These are phyloP conservation scores for Fusarium annulatum DNA, from an alignment of 2,329 filamentous ascomycete genomes.

Conservation along the genomic window DNA sequence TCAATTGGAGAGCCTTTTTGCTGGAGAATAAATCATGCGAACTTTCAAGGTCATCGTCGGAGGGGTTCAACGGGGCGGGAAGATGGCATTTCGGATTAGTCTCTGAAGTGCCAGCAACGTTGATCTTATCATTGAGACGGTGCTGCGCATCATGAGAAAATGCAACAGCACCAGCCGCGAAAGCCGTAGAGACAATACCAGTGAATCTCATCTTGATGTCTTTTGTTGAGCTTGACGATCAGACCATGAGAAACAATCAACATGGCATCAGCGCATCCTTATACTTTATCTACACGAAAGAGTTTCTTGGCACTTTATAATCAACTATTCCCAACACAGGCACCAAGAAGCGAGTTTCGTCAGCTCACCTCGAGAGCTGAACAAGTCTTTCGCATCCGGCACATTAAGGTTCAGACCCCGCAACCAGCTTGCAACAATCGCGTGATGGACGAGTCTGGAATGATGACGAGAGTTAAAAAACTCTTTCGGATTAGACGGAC, in stretches of 20 bases:
- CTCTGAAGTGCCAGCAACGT: not conserved
- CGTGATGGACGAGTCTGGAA: not conserved
- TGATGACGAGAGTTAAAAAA: not conserved
- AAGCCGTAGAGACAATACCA: not conserved
- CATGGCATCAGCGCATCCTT: not conserved
- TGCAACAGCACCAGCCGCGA: not conserved
- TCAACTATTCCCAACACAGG: not conserved
- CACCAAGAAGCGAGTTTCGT: not conserved
- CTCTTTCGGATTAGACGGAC: not conserved
- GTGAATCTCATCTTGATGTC: not conserved
- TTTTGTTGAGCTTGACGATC: not conserved
- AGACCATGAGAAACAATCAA: no score
- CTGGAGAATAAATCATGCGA: conserved; percentile 46
- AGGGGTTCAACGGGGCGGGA: conserved; percentile 44
- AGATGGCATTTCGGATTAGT: conserved; percentile 41
- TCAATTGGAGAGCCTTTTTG: conserved; percentile 45
- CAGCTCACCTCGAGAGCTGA: not conserved
- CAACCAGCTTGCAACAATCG: not conserved
- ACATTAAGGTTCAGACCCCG: not conserved
- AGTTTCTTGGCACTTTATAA: not conserved
- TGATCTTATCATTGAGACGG: not conserved
- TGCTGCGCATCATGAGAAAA: not conserved
- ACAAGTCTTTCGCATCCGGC: not conserved
- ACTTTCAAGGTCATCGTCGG: conserved; percentile 42
- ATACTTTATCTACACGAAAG: not conserved